Evolutionary conservation across 768 basidiomycete species (phyloP).

Genomic region (Suillus subalutaceus): DNA sequence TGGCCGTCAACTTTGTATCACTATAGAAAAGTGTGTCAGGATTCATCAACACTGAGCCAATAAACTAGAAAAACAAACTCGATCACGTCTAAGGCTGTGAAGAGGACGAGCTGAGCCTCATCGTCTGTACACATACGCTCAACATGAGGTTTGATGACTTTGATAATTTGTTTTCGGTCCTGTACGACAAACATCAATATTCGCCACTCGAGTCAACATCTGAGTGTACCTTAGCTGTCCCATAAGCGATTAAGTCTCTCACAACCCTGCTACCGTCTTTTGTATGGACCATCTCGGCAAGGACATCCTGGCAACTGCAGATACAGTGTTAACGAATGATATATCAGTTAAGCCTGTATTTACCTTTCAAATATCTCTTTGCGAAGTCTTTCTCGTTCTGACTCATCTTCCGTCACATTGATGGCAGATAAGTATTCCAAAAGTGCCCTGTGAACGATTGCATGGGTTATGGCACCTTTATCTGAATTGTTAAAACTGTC

Average conservation of each 20-base stretch:
- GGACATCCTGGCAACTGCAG: constrained; percentile 74
- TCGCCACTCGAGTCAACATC: too few species aligned
- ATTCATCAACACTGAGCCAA: not conserved
- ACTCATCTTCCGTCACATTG: constrained; percentile 56
- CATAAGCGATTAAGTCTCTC: constrained; percentile 81
- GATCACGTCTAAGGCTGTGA: constrained; percentile 86
- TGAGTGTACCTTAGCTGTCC: constrained; percentile 72
- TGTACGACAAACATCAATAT: constrained; percentile 25
- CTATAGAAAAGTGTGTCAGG: constrained; percentile 40
- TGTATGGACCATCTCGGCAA: constrained; percentile 94
- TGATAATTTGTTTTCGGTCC: constrained; percentile 92
- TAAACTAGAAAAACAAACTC: constrained; percentile 58
- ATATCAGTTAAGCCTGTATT: not conserved
- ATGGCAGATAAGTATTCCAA: constrained; percentile 83
- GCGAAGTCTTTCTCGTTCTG: constrained; percentile 72
- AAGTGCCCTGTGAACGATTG: constrained; percentile 83
- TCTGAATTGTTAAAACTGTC: constrained; percentile 88
- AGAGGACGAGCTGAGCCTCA: constrained; percentile 87
- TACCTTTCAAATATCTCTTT: constrained; percentile 84
- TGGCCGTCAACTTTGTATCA: constrained; percentile 88
- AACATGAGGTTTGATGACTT: constrained; percentile 86
- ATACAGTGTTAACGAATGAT: constrained; percentile 11
- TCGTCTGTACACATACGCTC: constrained; percentile 88
- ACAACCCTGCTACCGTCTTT: constrained; percentile 88
- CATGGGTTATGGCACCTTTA: constrained; percentile 85